Conservation (phyloP, 345 rosid genomes). For the Syzygium aqueum region DNA sequence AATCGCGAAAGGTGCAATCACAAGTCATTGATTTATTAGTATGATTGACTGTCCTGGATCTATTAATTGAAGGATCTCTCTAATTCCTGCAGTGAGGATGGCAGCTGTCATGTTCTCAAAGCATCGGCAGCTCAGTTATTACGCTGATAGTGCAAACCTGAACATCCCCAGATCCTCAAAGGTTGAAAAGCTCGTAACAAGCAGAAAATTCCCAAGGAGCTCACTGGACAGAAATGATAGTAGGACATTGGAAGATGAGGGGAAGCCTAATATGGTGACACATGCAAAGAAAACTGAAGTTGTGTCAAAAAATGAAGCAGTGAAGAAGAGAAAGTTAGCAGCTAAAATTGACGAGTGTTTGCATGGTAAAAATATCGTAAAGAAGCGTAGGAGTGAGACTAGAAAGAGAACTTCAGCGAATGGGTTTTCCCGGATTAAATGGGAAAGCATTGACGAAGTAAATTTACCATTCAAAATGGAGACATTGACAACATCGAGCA, state of each 20-base stretch:
- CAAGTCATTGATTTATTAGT: background rate
- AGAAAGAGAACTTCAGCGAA: background rate
- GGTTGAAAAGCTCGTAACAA: constrained; percentile 2
- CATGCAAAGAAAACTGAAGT: background rate
- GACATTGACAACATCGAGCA: background rate
- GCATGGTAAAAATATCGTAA: constrained; percentile 3
- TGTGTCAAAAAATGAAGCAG: background rate
- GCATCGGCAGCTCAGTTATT: constrained; percentile 1
- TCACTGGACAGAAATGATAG: background rate
- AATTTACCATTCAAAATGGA: background rate
- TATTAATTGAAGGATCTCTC: background rate
- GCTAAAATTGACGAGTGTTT: background rate
- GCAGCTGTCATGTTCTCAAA: constrained; percentile 21
- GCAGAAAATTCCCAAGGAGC: constrained; percentile 1
- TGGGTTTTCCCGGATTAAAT: background rate
- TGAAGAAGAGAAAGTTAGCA: background rate
- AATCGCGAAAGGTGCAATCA: background rate
- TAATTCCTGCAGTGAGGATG: constrained; percentile 23
- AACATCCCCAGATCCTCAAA: background rate
- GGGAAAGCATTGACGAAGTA: background rate
- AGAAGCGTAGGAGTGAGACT: constrained; percentile 6
- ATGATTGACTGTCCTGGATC: background rate
- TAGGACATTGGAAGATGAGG: background rate
- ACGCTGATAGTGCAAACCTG: constrained; percentile 1
- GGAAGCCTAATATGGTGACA: background rate